Evolutionary conservation across 2,329 filamentous ascomycete genomes (phyloP).

Genomic region (Trichoderma citrinoviride): DNA sequence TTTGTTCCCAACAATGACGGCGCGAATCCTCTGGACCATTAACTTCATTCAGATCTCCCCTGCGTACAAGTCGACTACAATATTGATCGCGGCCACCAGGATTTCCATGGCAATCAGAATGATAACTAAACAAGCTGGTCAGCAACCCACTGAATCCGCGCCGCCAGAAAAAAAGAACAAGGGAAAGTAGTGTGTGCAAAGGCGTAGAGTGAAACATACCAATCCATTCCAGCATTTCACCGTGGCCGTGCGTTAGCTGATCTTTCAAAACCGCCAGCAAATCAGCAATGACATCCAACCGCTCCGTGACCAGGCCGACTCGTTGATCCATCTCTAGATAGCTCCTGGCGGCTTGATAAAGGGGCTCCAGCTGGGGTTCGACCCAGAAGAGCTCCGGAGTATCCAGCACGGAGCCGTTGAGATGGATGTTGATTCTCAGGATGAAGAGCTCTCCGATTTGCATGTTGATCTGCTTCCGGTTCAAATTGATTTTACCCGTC

Average conservation of each 20-base stretch:
- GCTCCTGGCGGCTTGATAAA: slow-evolving; percentile 91
- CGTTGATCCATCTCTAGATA: slow-evolving; percentile 99
- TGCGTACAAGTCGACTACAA: slow-evolving; percentile 86
- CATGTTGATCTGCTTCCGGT: slow-evolving; percentile 93
- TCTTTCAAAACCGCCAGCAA: slow-evolving; percentile 90
- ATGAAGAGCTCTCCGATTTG: slow-evolving; percentile 99
- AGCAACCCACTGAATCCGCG: slow-evolving; percentile 18
- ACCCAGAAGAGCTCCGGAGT: slow-evolving; percentile 98
- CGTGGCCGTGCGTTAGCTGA: slow-evolving; percentile 89
- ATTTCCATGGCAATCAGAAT: slow-evolving; percentile 95
- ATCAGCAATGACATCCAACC: slow-evolving; percentile 85
- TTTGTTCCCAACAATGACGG: not conserved
- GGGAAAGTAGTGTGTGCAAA: not conserved
- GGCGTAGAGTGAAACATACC: slow-evolving; percentile 57
- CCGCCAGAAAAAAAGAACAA: not conserved
- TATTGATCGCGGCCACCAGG: slow-evolving; percentile 87
- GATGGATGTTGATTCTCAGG: slow-evolving; percentile 93
- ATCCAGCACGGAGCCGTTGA: slow-evolving; percentile 94
- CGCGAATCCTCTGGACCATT: not conserved
- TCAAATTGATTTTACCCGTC: slow-evolving; percentile 88
- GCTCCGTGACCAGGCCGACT: slow-evolving; percentile 82
- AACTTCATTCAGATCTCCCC: slow-evolving; percentile 29
- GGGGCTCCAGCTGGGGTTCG: slow-evolving; percentile 91
- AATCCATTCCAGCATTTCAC: slow-evolving; percentile 86
- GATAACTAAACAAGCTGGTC: slow-evolving; percentile 64